phyloP scores from a whole-genome alignment of 1,139 yeast genomes.

The Yamadazyma diospyri region DNA sequence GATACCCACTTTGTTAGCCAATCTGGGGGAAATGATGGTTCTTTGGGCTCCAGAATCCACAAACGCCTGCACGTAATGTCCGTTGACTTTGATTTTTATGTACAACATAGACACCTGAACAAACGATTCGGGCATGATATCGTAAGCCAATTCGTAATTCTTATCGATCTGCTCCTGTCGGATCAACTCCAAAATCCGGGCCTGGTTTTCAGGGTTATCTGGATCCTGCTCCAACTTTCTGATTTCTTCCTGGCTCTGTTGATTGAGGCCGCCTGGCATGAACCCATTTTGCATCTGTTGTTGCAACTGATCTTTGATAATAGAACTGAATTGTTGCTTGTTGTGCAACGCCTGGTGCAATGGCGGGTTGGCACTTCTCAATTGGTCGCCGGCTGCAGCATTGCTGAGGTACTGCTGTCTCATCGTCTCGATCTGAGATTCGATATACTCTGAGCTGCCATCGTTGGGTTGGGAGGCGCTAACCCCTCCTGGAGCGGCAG shows the following conservation, averaged over 20 bases:
- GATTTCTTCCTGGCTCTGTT: slow-evolving; percentile 44
- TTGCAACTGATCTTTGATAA: slow-evolving; percentile 32
- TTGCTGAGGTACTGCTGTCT: slow-evolving; percentile 46
- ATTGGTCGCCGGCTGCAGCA: slow-evolving; percentile 33
- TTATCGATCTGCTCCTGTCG: slow-evolving; percentile 74
- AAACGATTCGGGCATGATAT: slow-evolving; percentile 87
- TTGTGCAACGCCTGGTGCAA: slow-evolving; percentile 47
- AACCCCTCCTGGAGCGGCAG: too few relatives aligned
- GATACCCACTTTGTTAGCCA: slow-evolving; percentile 73
- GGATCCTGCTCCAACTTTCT: slow-evolving; percentile 55
- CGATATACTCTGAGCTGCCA: slow-evolving; percentile 15
- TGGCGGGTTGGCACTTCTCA: slow-evolving; percentile 36
- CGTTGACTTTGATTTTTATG: slow-evolving; percentile 73
- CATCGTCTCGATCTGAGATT: slow-evolving; percentile 45
- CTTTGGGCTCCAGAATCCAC: slow-evolving; percentile 96
- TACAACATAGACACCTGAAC: slow-evolving; percentile 81
- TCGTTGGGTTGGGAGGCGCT: slow-evolving; percentile 2
- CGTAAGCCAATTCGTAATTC: slow-evolving; percentile 75
- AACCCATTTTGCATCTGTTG: slow-evolving; percentile 18
- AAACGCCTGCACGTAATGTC: slow-evolving; percentile 80
- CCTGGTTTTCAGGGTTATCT: slow-evolving; percentile 71
- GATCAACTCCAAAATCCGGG: slow-evolving; percentile 62
- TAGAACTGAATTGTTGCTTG: slow-evolving; percentile 48
- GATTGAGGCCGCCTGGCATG: slow-evolving; percentile 10
- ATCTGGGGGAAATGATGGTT: slow-evolving; percentile 72